Evolutionary conservation across 805 yeast species (phyloP).

Genomic region (Wickerhamiella australiensis): DNA sequence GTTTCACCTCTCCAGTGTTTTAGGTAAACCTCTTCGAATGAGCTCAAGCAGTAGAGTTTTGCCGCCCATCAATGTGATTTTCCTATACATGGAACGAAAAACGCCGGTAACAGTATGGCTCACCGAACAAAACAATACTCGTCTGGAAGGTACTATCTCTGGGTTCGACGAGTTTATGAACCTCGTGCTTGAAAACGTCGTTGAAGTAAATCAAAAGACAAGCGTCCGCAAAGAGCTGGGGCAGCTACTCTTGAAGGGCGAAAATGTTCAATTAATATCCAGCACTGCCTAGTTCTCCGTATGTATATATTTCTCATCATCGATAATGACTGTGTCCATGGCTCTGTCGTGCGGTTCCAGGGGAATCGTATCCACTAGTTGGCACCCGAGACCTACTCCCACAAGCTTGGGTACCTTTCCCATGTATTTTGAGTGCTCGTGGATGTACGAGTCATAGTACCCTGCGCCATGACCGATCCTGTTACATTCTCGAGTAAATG

Average conservation of each 20-base stretch:
- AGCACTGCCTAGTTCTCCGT: constrained; percentile 18
- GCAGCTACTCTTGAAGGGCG: constrained; percentile 76
- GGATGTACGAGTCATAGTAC: constrained; percentile 68
- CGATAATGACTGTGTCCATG: constrained; percentile 44
- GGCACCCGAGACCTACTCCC: constrained; percentile 58
- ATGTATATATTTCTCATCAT: constrained; percentile 18
- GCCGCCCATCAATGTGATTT: constrained; percentile 87
- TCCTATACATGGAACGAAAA: constrained; percentile 75
- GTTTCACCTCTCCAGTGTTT: not conserved
- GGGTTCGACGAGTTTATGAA: constrained; percentile 99
- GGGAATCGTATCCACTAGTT: constrained; percentile 43
- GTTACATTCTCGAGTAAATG: constrained; percentile 41
- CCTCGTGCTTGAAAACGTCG: constrained; percentile 47
- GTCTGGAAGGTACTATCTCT: constrained; percentile 66
- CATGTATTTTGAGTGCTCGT: constrained; percentile 25
- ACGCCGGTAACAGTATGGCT: constrained; percentile 75
- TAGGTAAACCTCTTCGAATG: not conserved
- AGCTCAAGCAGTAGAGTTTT: constrained; percentile 35
- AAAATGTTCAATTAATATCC: constrained; percentile 69
- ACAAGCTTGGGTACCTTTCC: constrained; percentile 27
- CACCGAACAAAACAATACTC: constrained; percentile 64
- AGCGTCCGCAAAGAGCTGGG: constrained; percentile 36
- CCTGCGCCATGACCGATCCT: constrained; percentile 93
- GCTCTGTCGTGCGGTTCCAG: constrained; percentile 51
- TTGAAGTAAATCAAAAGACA: constrained; percentile 49